Evolutionary conservation across 2,329 filamentous ascomycete species (phyloP), one percentile per base, ranked within the genome.

Genomic region (Penicillium sp.): DNA sequence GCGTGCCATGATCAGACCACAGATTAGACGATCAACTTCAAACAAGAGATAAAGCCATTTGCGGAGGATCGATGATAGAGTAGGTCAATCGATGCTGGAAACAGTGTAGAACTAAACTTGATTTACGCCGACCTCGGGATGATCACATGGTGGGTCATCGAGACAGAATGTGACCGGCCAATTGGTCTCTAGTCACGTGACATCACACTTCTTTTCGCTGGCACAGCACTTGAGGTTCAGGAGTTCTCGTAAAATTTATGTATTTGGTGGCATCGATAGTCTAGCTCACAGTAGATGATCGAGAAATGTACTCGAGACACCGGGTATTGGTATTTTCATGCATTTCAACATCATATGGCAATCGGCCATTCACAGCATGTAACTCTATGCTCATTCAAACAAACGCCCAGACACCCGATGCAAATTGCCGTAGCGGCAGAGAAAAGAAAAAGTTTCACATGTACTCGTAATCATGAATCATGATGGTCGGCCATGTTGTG

Each of bases 401-500:
- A 50, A 64, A 65, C 62, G 57, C 62, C 62, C 43, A 48, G 49
- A 64, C 61, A 59, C 62, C 62, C 40, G 47, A 65, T 64, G 62
- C 62, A 65, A 61, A 56, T 16, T 43, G 39, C 39, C 24, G 38
- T 43, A 54, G 36, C 5, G 36, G 42, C 16, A 43, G 39, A 43
- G 44, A 24, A 43, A 50, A 29, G 45, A 56, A 43, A 43, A 45
- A 2, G 11, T 38, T 50, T 38, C n/a, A 31, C 11, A 50, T 57
- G 49, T 45, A 45, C 47, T 62, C 60, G 59, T 67, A 40, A 67
- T 68, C 58, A 72, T 59, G 64, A 39, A 16, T 54, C 52, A 34
- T 54, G 65, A 61, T 79, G 79, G 63, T 81, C 78, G 44, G 70
- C 77, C 57, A 79, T 71, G 68, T 86, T 86, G 69, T 86, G 83